Evolutionary conservation across 108 stramenopile species (phyloP), one percentile per base, ranked within the genome.

Genomic region (Chaetoceros muelleri): DNA sequence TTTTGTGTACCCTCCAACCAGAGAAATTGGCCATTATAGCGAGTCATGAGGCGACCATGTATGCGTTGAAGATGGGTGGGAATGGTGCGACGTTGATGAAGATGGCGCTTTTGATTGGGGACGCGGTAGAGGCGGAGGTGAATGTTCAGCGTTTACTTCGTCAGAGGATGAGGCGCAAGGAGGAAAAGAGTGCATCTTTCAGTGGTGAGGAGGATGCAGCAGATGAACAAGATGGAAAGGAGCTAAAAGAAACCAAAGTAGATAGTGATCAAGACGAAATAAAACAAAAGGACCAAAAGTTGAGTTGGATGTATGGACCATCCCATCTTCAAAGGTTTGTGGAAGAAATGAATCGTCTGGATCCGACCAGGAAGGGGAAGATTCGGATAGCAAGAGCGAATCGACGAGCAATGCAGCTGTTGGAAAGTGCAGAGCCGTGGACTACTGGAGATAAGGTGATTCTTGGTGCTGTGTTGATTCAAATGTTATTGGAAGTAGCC

Each of bases 1-100:
- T 82, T 44, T 64, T 98, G 2, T 81, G 91, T 58, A 67, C 85
- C 1, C 55, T 98, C 23, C 80, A 73, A 47, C 73, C 93, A 17
- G 80, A 83, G 45, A 93, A 95, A 57, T 73, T 98, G 52, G 90
- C 96, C 3, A 86, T 95, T 25, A 74, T 98, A 28, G n/a, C 78
- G 1, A 73, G 90, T 25, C 90, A 95, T 59, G 75, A 78, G 19
- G 84, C 84, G 26, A 62, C 90, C 30, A 78, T 71, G 22, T 52
- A 66, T 40, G 48, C 76, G 10, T 58, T 95, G 13, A 21, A 50
- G 18, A 56, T 62, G 31, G 68, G 70, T 2, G 65, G 53, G 17
- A 62, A 66, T 7, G 83, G 84, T 29, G 62, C 72, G 2, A 67
- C 80, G n/a, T 63, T 90, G 13, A 62, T 75, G 18, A 65, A 53